phyloP scores from a whole-genome alignment of 768 basidiomycete species.

The Suillus tomentosus region DNA sequence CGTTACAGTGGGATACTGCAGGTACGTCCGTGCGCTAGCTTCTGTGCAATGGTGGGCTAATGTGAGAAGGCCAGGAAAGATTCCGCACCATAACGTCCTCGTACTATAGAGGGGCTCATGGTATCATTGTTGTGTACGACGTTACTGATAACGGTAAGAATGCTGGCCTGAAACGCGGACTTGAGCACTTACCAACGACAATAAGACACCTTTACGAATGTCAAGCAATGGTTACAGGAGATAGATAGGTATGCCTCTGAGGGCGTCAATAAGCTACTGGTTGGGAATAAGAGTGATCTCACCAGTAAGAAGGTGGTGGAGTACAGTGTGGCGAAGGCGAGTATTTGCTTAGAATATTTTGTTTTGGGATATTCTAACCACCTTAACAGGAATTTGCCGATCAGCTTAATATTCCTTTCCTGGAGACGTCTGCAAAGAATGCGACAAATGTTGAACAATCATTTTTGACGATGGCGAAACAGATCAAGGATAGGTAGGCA shows the following conservation, averaged over 20 bases:
- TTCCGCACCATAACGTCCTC: conserved; percentile 99
- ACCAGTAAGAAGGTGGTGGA: conserved; percentile 96
- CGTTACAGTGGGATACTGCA: conserved; percentile 88
- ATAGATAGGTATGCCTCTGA: conserved; percentile 97
- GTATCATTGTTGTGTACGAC: conserved; percentile 98
- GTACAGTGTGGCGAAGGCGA: conserved; percentile 83
- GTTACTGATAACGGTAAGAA: conserved; percentile 87
- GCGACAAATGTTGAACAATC: conserved; percentile 99
- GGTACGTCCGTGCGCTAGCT: conserved; percentile 46
- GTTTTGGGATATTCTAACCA: conserved; percentile 11
- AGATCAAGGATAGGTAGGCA: conserved; percentile 85
- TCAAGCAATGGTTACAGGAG: conserved; percentile 94
- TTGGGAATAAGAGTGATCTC: conserved; percentile 99
- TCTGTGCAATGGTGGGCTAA: conserved; percentile 11
- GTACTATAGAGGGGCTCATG: conserved; percentile 99
- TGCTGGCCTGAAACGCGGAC: neutral
- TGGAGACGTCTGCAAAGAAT: conserved; percentile 99
- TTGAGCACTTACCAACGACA: conserved; percentile 13
- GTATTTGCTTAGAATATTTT: conserved; percentile 12
- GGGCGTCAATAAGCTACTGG: conserved; percentile 97
- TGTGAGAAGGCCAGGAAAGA: conserved; percentile 82
- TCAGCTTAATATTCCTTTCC: conserved; percentile 89
- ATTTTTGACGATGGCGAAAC: conserved; percentile 98
- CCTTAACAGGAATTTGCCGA: conserved; percentile 84
- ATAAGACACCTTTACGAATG: conserved; percentile 89